Percentiles rank a stretch among this genome's conserved stretches.
These are phyloP conservation scores for Syzygium jambos DNA, from an alignment of 345 rosid genomes.

Conservation along the genomic window DNA sequence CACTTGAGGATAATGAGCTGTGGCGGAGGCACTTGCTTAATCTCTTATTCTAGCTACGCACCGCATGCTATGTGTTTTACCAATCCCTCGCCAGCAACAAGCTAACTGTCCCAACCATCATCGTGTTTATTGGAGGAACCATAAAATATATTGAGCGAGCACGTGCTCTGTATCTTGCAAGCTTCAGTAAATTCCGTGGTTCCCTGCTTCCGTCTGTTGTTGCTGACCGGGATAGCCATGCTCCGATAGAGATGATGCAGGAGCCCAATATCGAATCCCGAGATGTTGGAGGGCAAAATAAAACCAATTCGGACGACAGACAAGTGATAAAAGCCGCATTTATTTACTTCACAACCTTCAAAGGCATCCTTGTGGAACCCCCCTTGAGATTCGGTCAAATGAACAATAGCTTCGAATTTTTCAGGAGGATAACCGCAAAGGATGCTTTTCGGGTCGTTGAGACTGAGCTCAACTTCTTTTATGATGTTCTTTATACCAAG, in stretches of 20 bases:
- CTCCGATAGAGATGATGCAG: no score
- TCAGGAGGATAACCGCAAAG: fast-evolving
- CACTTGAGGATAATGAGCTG: neutral
- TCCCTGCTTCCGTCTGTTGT: neutral
- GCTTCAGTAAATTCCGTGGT: neutral
- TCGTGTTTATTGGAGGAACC: neutral
- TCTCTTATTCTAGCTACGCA: neutral
- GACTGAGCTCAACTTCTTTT: neutral
- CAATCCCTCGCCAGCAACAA: neutral
- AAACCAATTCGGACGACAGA: neutral
- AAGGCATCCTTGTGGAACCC: neutral
- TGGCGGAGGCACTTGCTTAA: neutral
- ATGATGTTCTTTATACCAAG: neutral
- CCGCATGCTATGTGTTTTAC: neutral
- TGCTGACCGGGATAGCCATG: no score
- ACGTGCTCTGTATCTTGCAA: neutral
- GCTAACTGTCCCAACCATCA: neutral
- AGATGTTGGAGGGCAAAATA: no score
- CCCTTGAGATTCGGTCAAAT: fast-evolving
- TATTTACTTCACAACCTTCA: neutral
- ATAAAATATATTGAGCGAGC: neutral
- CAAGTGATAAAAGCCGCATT: neutral
- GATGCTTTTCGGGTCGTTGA: neutral
- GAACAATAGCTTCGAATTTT: neutral
- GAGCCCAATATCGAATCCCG: no score